A percentile compares a stretch with the other conserved stretches of the same genome.
Evolutionary conservation across 805 yeast species (phyloP).

Genomic region (Saturnispora gosingensis): DNA sequence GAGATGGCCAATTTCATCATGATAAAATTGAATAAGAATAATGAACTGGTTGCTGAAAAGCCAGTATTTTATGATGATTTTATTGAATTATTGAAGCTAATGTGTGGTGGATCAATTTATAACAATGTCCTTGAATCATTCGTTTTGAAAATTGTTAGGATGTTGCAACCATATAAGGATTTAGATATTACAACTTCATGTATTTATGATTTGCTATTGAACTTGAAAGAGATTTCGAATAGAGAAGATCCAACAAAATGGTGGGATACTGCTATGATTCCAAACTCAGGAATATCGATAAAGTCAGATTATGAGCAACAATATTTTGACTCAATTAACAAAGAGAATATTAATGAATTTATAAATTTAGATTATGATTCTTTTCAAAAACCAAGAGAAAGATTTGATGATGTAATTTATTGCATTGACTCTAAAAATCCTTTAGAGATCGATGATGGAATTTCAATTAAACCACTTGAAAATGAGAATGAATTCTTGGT

Average conservation of each 20-base stretch:
- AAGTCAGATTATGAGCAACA: constrained; percentile 36
- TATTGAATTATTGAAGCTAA: constrained; percentile 41
- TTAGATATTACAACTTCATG: constrained; percentile 43
- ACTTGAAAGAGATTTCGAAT: constrained; percentile 21
- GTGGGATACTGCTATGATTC: constrained; percentile 38
- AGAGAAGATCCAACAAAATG: constrained; percentile 43
- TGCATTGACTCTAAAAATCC: constrained; percentile 80
- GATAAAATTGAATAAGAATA: constrained; percentile 4
- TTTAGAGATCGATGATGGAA: constrained; percentile 90
- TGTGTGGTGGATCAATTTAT: constrained; percentile 43
- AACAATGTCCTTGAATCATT: constrained; percentile 42
- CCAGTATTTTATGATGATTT: constrained; percentile 31
- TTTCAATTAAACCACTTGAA: constrained; percentile 39
- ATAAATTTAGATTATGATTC: constrained; percentile 16
- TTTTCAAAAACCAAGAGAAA: background rate
- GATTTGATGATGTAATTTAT: constrained; percentile 41
- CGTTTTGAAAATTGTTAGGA: constrained; percentile 32
- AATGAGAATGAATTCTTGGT: constrained; percentile 32
- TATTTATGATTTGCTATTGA: constrained; percentile 41
- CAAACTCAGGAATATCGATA: constrained; percentile 33
- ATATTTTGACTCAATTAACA: constrained; percentile 29
- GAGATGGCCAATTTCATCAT: constrained; percentile 20
- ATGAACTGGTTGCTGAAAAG: background rate
- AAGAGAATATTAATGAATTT: constrained; percentile 13
- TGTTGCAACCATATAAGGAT: constrained; percentile 23